Evolutionary conservation across 305 asterid species (phyloP).

Genomic region (Rubia peregrina): DNA sequence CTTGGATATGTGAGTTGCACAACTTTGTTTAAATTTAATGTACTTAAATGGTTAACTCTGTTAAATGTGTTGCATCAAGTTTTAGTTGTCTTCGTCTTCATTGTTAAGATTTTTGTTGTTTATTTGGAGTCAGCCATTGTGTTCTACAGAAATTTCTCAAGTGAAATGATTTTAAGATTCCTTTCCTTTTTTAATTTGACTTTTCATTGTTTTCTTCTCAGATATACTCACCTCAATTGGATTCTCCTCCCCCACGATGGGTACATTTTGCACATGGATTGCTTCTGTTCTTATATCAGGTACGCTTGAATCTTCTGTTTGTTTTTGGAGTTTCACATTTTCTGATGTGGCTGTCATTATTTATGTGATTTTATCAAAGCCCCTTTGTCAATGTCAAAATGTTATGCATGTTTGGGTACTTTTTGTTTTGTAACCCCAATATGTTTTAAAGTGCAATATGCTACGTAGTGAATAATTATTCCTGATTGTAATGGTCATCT

Average conservation of each 20-base stretch:
- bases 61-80: not conserved
- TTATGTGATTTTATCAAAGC: not conserved
- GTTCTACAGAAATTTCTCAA: not conserved
- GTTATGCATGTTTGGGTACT: not conserved
- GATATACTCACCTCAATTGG: slow-evolving; percentile 85
- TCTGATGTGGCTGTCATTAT: not conserved
- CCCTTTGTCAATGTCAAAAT: not conserved
- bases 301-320: slow-evolving; percentile 17
- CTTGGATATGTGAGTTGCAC: slow-evolving; percentile 75
- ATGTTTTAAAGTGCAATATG: not conserved
- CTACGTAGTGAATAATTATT: not conserved
- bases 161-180: not conserved
- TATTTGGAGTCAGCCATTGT: not conserved
- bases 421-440: not conserved
- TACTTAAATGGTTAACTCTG: not conserved
- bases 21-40: slow-evolving; percentile 11
- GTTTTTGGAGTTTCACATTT: not conserved
- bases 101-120: slow-evolving; percentile 7
- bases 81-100: slow-evolving; percentile 1
- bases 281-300: slow-evolving; percentile 86
- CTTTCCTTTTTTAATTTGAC: slow-evolving; percentile 1
- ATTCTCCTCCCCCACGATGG: slow-evolving; percentile 97
- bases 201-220: slow-evolving; percentile 24
- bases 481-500: not conserved
- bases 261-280: slow-evolving; percentile 79